phyloP scores from a whole-genome alignment of 208 protist species.

The Leishmania arabica region DNA sequence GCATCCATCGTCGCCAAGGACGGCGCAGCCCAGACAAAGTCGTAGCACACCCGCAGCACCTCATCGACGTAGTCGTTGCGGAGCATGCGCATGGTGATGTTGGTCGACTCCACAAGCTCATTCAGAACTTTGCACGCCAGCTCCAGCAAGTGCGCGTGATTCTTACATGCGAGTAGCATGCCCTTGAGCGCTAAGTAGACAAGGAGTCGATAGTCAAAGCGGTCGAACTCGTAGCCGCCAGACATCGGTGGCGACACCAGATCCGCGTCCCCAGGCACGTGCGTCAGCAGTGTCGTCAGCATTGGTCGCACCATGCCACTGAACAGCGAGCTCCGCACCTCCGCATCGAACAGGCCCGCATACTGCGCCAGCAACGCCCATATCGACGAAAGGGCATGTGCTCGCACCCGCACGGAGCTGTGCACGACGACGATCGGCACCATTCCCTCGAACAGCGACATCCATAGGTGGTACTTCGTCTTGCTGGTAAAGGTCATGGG shows the following conservation, averaged over 20 bases:
- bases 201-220: slow-evolving; percentile 74
- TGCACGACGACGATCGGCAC: slow-evolving; percentile 76
- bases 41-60: slow-evolving; percentile 55
- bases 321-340: slow-evolving; percentile 71
- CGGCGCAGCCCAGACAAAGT: slow-evolving; percentile 42
- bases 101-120: slow-evolving; percentile 27
- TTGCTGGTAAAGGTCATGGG: slow-evolving; percentile 48
- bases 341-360: slow-evolving; percentile 50
- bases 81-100: slow-evolving; percentile 40
- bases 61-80: slow-evolving; percentile 48
- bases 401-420: slow-evolving; percentile 65
- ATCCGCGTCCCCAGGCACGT: slow-evolving; percentile 33
- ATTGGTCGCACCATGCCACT: slow-evolving; percentile 64
- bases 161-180: slow-evolving; percentile 65
- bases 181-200: slow-evolving; percentile 64
- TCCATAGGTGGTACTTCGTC: slow-evolving; percentile 82
- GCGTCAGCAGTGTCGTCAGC: slow-evolving; percentile 52
- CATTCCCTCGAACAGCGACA: slow-evolving; percentile 81
- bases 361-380: slow-evolving; percentile 65
- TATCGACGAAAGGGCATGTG: slow-evolving; percentile 66
- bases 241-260: slow-evolving; percentile 20
- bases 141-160: slow-evolving; percentile 39
- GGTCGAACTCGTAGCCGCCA: slow-evolving; percentile 27
- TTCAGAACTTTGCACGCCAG: slow-evolving; percentile 54
- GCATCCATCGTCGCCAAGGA: slow-evolving; percentile 23